Percentiles rank a stretch among this genome's conserved stretches.
Conservation (phyloP, 2,329 filamentous ascomycete species). For the Sporothrix schenckii region DNA sequence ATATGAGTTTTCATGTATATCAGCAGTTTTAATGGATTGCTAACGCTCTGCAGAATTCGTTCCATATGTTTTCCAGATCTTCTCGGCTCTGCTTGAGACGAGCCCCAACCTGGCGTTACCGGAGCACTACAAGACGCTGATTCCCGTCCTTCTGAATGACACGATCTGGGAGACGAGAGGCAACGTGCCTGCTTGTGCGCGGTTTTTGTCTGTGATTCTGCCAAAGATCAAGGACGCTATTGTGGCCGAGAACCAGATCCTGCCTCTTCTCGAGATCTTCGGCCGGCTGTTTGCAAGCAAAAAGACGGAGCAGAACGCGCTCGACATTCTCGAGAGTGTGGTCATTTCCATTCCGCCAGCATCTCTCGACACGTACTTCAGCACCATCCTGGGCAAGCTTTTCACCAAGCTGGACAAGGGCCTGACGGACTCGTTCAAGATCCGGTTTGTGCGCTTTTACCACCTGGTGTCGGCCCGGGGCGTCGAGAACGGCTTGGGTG, state of each 20-base stretch:
- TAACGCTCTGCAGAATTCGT: slow-evolving; percentile 67
- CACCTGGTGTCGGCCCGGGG: slow-evolving; percentile 80
- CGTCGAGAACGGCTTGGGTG: slow-evolving; percentile 77
- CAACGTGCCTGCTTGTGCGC: slow-evolving; percentile 87
- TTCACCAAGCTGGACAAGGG: slow-evolving; percentile 73
- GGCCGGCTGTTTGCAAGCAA: slow-evolving; percentile 83
- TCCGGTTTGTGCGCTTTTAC: slow-evolving; percentile 91
- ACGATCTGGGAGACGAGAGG: slow-evolving; percentile 87
- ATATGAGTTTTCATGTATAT: slow-evolving; percentile 39
- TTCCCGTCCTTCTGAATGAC: slow-evolving; percentile 78
- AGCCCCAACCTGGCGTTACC: slow-evolving; percentile 79
- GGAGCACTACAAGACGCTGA: slow-evolving; percentile 76
- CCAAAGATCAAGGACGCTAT: slow-evolving; percentile 74
- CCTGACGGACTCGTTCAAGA: slow-evolving; percentile 75
- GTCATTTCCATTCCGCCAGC: slow-evolving; percentile 70
- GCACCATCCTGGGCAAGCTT: slow-evolving; percentile 77
- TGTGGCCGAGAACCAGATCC: slow-evolving; percentile 75
- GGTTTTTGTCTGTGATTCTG: slow-evolving; percentile 82
- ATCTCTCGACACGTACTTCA: slow-evolving; percentile 77
- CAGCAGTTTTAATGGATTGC: not conserved
- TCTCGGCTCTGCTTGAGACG: slow-evolving; percentile 85
- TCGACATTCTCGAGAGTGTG: slow-evolving; percentile 85
- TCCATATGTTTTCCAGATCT: slow-evolving; percentile 94
- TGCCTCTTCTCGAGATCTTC: slow-evolving; percentile 91
- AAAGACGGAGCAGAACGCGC: slow-evolving; percentile 81